Evolutionary conservation across 164 flowering plant species (phyloP).

Genomic region (Vitis rupestris): DNA sequence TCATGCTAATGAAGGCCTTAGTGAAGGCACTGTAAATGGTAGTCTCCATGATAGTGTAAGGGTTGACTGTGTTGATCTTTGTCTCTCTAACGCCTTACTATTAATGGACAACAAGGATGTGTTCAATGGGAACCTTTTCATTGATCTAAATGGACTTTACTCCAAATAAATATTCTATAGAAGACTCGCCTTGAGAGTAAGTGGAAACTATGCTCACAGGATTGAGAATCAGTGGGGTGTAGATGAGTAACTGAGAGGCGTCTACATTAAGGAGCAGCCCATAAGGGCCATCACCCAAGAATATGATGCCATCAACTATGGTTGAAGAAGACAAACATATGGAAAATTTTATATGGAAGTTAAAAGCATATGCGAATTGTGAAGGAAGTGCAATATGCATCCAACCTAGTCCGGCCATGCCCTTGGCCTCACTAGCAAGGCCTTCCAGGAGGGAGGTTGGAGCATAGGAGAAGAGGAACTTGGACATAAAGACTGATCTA

Average conservation of each 20-base stretch:
- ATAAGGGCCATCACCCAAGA: slow-evolving; percentile 47
- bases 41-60: slow-evolving; percentile 34
- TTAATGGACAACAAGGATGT: slow-evolving; percentile 23
- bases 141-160: slow-evolving; percentile 33
- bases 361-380: too few relatives aligned
- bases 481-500: neutral
- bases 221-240: slow-evolving; percentile 34
- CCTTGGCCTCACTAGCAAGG: slow-evolving; percentile 37
- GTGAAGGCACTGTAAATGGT: slow-evolving; percentile 32
- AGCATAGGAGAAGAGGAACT: slow-evolving; percentile 34
- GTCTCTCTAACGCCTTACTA: slow-evolving; percentile 33
- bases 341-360: too few relatives aligned
- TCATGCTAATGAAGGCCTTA: slow-evolving; percentile 10
- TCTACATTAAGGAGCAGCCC: slow-evolving; percentile 23
- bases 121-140: slow-evolving; percentile 19
- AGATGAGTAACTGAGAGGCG: slow-evolving; percentile 24
- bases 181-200: slow-evolving; percentile 16
- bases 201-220: slow-evolving; percentile 26
- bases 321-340: neutral
- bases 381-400: slow-evolving; percentile 12
- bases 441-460: slow-evolving; percentile 24
- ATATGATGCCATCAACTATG: slow-evolving; percentile 22
- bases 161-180: slow-evolving; percentile 40
- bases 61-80: slow-evolving; percentile 40
- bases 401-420: slow-evolving; percentile 50